A percentile compares a stretch with the other conserved stretches of the same genome.
These are phyloP conservation scores for Mortierella sp. DNA, from an alignment of 371 early-diverging fungal species.

Conservation along the genomic window DNA sequence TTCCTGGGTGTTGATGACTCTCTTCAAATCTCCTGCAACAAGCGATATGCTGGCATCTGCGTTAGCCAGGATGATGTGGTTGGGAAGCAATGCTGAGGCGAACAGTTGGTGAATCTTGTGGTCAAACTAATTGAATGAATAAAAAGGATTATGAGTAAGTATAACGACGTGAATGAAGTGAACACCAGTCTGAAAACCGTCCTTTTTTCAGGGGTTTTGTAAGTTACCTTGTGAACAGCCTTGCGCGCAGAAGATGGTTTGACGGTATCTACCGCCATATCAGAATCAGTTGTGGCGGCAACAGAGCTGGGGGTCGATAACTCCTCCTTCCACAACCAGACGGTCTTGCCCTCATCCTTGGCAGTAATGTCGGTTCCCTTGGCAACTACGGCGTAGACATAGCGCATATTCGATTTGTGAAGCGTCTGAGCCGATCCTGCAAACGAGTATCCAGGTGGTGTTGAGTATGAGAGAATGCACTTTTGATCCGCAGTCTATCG, in stretches of 20 bases:
- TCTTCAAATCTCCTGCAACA: constrained; percentile 66
- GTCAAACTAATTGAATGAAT: constrained; percentile 60
- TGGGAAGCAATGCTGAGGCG: constrained; percentile 62
- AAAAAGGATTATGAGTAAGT: neutral
- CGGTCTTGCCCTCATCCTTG: constrained; percentile 63
- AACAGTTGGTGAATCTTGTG: constrained; percentile 66
- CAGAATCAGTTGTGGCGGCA: constrained; percentile 23
- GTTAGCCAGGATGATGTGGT: constrained; percentile 65
- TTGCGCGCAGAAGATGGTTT: constrained; percentile 31
- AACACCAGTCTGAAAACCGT: neutral
- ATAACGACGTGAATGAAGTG: no score
- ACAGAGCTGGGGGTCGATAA: constrained; percentile 25
- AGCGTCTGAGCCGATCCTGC: constrained; percentile 64
- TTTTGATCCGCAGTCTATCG: constrained; percentile 70
- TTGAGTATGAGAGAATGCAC: constrained; percentile 70
- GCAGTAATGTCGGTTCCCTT: constrained; percentile 68
- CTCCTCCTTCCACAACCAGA: constrained; percentile 71
- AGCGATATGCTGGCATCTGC: constrained; percentile 66
- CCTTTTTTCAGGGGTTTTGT: neutral
- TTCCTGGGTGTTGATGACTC: constrained; percentile 54
- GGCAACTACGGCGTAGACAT: constrained; percentile 69
- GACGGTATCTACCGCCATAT: constrained; percentile 56
- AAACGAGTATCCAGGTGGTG: constrained; percentile 70
- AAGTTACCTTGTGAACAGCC: constrained; percentile 49
- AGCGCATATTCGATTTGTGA: constrained; percentile 56